These are phyloP conservation scores for Hawksworthiomyces lignivorus DNA, from an alignment of 2,329 filamentous ascomycete species.

Conservation along the genomic window DNA sequence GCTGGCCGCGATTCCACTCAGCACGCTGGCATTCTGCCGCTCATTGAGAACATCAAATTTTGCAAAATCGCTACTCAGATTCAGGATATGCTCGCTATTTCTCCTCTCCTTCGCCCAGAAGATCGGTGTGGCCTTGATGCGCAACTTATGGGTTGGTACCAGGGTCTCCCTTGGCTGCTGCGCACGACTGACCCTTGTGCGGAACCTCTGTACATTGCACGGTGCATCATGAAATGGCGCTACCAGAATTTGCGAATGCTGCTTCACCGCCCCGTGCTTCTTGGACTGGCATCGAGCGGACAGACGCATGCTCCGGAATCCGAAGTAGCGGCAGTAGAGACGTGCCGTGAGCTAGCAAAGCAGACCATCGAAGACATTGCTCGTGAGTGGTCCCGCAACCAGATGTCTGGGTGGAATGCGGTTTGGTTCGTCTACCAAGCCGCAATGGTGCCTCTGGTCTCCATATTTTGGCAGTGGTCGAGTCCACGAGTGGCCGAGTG, in stretches of 20 bases:
- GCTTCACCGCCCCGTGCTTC: constrained; percentile 63
- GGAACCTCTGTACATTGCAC: constrained; percentile 60
- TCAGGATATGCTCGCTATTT: constrained; percentile 65
- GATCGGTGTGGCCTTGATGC: constrained; percentile 60
- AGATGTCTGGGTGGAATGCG: constrained; percentile 74
- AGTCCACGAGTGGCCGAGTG: constrained; percentile 42
- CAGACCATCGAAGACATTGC: constrained; percentile 67
- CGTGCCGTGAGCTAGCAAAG: constrained; percentile 61
- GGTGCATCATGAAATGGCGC: constrained; percentile 74
- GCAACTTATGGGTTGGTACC: constrained; percentile 66
- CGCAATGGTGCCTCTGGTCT: constrained; percentile 69
- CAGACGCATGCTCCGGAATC: constrained; percentile 46
- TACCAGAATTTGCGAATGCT: constrained; percentile 73
- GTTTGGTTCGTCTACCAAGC: constrained; percentile 79
- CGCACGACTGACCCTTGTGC: constrained; percentile 59
- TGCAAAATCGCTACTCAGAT: constrained; percentile 72
- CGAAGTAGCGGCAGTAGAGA: constrained; percentile 59
- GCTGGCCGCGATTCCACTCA: constrained; percentile 43
- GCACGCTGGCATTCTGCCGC: constrained; percentile 58
- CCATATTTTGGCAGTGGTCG: constrained; percentile 60
- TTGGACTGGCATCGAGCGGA: constrained; percentile 54
- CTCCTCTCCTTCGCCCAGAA: constrained; percentile 57
- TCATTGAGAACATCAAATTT: constrained; percentile 71
- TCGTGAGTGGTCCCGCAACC: constrained; percentile 60
- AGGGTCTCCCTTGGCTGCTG: constrained; percentile 58